Evolutionary conservation across 2,329 filamentous ascomycete genomes (phyloP).

Genomic region (Pseudogymnoascus sp.): DNA sequence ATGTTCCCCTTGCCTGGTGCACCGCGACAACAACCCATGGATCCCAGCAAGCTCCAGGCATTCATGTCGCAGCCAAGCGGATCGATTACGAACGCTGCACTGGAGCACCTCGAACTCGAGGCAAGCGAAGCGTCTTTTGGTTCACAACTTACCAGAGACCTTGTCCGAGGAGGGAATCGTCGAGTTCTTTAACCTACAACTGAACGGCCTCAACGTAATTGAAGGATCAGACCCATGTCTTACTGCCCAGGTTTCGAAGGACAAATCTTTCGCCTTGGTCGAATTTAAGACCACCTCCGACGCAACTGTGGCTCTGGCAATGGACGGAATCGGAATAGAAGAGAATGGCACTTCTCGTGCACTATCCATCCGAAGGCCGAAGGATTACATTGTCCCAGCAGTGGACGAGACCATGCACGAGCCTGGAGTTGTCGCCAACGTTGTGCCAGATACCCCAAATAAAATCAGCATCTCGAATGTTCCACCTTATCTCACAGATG

Average conservation of each 20-base stretch:
- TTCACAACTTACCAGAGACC: constrained; percentile 70
- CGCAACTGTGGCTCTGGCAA: constrained; percentile 81
- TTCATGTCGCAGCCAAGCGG: constrained; percentile 88
- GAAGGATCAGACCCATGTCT: constrained; percentile 78
- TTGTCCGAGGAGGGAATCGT: constrained; percentile 70
- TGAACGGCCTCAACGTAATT: constrained; percentile 93
- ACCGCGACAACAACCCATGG: constrained; percentile 90
- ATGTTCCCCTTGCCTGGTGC: constrained; percentile 98
- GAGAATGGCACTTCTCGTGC: constrained; percentile 51
- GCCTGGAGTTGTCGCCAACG: constrained; percentile 67
- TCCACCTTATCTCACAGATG: constrained; percentile 78
- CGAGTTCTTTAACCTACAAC: constrained; percentile 89
- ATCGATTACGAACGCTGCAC: constrained; percentile 58
- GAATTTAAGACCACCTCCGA: constrained; percentile 87
- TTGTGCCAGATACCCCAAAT: constrained; percentile 86
- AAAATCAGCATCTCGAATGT: constrained; percentile 94
- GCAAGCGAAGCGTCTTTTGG: constrained; percentile 86
- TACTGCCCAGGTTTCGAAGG: constrained; percentile 72
- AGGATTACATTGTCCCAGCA: constrained; percentile 92
- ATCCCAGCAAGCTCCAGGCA: constrained; percentile 85
- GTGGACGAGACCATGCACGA: constrained; percentile 68
- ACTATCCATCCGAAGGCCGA: constrained; percentile 76
- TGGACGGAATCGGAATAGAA: constrained; percentile 87
- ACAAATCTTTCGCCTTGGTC: constrained; percentile 73
- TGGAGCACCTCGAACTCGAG: constrained; percentile 91